These are phyloP conservation scores for Aspergillus fischeri DNA, from an alignment of 2,329 filamentous ascomycete species.

Conservation along the genomic window DNA sequence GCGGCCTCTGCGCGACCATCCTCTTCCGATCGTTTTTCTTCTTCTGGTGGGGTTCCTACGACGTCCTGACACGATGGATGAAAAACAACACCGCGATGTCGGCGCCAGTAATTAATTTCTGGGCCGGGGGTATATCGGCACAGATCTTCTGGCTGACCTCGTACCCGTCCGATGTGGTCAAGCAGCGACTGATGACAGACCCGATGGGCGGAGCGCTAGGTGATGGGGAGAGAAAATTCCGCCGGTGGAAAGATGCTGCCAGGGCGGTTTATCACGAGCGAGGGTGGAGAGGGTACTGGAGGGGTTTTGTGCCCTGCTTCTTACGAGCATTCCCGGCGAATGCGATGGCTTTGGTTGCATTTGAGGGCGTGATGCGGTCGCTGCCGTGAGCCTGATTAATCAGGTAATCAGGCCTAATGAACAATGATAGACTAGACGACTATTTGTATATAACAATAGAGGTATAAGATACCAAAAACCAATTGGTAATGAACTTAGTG, in stretches of 20 bases:
- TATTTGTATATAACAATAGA: neutral
- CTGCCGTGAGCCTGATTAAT: slow-evolving; percentile 30
- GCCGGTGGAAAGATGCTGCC: slow-evolving; percentile 75
- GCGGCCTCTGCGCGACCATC: slow-evolving; percentile 77
- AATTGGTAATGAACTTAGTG: neutral
- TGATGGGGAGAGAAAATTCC: slow-evolving; percentile 66
- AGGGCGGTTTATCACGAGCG: slow-evolving; percentile 68
- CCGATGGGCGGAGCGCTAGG: slow-evolving; percentile 67
- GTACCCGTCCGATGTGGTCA: slow-evolving; percentile 90
- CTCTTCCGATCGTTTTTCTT: slow-evolving; percentile 93
- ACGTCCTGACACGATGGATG: slow-evolving; percentile 69
- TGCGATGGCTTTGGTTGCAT: slow-evolving; percentile 86
- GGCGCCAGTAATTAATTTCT: slow-evolving; percentile 85
- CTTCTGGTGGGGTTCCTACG: slow-evolving; percentile 97
- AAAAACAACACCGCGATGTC: slow-evolving; percentile 64
- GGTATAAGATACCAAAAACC: neutral
- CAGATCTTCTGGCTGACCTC: slow-evolving; percentile 93
- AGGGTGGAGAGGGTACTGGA: slow-evolving; percentile 80
- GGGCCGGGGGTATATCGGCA: slow-evolving; percentile 88
- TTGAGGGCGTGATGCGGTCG: slow-evolving; percentile 81
- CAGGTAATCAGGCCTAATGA: neutral
- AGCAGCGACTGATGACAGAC: slow-evolving; percentile 97
- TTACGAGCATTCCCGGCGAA: slow-evolving; percentile 92
- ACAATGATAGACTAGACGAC: neutral
- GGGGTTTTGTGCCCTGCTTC: slow-evolving; percentile 92